These are phyloP conservation scores for Chlamydomonas eustigma DNA, from an alignment of 139 green algal species.

Conservation along the genomic window DNA sequence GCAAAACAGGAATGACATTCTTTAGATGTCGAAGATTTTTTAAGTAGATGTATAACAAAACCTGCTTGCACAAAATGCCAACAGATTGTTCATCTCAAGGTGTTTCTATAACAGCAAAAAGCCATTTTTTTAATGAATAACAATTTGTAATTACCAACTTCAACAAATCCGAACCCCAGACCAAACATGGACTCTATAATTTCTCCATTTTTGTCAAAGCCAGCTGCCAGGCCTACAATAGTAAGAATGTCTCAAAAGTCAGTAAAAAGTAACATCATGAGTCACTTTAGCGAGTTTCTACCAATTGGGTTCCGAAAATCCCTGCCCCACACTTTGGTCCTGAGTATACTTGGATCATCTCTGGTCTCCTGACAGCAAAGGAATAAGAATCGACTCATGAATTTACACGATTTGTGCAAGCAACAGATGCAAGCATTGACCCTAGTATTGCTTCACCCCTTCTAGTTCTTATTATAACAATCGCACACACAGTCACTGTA, in stretches of 20 bases:
- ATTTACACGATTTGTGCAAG: no score
- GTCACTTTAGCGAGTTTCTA: no score
- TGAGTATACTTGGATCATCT: conserved; percentile 58
- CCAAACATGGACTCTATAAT: conserved; percentile 69
- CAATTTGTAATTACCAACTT: conserved; percentile 84
- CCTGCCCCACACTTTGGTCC: conserved; percentile 62
- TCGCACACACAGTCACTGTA: neutral
- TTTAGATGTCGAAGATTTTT: no score
- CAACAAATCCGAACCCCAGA: conserved; percentile 93
- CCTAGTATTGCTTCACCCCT: neutral
- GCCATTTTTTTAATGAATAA: no score
- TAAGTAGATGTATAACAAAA: no score
- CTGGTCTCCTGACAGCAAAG: conserved; percentile 46
- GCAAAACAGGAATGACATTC: no score
- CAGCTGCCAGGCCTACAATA: conserved; percentile 80
- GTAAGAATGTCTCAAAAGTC: neutral
- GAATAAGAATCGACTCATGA: no score
- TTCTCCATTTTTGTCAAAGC: conserved; percentile 97
- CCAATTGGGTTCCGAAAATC: conserved; percentile 89
- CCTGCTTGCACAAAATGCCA: no score
- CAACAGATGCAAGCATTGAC: no score
- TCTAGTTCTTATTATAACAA: neutral
- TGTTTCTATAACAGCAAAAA: no score
- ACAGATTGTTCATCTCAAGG: no score
- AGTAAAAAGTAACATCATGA: no score